A percentile compares a stretch with the other conserved stretches of the same genome.
Evolutionary conservation across 2,329 filamentous ascomycete genomes (phyloP).

Genomic region (Graphilbum fragrans): DNA sequence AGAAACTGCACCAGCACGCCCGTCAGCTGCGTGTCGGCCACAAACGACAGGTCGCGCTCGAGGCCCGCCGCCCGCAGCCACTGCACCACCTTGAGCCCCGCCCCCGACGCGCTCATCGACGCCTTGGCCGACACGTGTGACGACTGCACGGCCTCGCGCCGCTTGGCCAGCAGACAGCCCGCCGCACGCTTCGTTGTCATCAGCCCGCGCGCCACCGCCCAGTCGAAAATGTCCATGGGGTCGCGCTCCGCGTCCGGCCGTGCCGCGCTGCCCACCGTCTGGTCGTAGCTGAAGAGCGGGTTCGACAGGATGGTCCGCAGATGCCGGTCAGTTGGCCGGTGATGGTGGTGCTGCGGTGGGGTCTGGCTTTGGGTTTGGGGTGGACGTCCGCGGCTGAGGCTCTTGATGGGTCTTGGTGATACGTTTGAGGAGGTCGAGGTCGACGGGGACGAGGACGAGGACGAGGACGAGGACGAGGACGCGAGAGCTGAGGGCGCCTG

Average conservation of each 20-base stretch:
- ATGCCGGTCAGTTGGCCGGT: constrained; percentile 34
- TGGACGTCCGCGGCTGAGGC: no score
- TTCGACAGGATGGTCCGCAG: constrained; percentile 45
- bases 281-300: constrained; percentile 35
- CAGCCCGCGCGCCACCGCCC: constrained; percentile 40
- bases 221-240: constrained; percentile 43
- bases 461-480: background rate
- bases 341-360: constrained; percentile 3
- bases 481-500: no score
- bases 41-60: constrained; percentile 32
- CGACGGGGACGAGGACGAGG: background rate
- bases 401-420: no score
- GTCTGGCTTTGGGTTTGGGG: background rate
- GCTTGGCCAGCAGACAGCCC: constrained; percentile 39
- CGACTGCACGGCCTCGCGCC: constrained; percentile 24
- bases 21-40: constrained; percentile 24
- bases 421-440: background rate
- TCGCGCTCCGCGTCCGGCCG: constrained; percentile 17
- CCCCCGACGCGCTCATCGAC: constrained; percentile 28
- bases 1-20: constrained; percentile 33
- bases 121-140: constrained; percentile 18
- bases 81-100: constrained; percentile 33
- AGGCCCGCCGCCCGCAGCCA: constrained; percentile 41
- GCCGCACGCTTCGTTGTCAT: constrained; percentile 42
- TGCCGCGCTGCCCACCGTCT: constrained; percentile 16